These are phyloP conservation scores for Zopfia rhizophila DNA, from an alignment of 2,329 filamentous ascomycete genomes.

Conservation along the genomic window DNA sequence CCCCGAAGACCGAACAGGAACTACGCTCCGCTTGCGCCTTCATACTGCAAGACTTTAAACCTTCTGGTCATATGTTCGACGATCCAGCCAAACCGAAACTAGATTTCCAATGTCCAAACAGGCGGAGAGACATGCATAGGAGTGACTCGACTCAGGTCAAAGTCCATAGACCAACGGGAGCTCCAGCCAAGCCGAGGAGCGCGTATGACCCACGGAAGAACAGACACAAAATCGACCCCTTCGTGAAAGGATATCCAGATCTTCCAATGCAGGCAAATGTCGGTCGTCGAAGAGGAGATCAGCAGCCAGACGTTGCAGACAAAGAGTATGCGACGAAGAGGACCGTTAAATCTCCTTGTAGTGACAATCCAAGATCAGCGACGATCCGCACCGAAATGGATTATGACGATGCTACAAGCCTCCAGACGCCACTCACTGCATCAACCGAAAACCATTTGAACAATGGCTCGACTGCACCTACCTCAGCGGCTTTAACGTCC, in stretches of 20 bases:
- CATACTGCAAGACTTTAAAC: slow-evolving; percentile 55
- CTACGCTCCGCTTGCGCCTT: slow-evolving; percentile 58
- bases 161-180: slow-evolving; percentile 42
- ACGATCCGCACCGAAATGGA: slow-evolving; percentile 38
- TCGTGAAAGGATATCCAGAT: slow-evolving; percentile 40
- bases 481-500: slow-evolving; percentile 54
- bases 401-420: slow-evolving; percentile 41
- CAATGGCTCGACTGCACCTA: slow-evolving; percentile 54
- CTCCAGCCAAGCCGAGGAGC: slow-evolving; percentile 40
- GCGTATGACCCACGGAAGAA: slow-evolving; percentile 36
- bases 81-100: slow-evolving; percentile 47
- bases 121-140: slow-evolving; percentile 30
- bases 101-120: slow-evolving; percentile 43
- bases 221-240: slow-evolving; percentile 33
- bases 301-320: slow-evolving; percentile 26
- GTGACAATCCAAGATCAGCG: slow-evolving; percentile 31
- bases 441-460: slow-evolving; percentile 51
- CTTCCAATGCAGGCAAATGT: slow-evolving; percentile 43
- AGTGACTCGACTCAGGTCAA: slow-evolving; percentile 30
- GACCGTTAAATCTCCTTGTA: slow-evolving; percentile 29
- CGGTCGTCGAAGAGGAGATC: slow-evolving; percentile 42
- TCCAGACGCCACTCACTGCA: slow-evolving; percentile 55
- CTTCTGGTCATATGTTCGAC: slow-evolving; percentile 49
- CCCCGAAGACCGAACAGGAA: slow-evolving; percentile 55
- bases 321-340: slow-evolving; percentile 34